Evolutionary conservation across 345 rosid genomes (phyloP), one percentile per base, ranked within the genome.

Genomic region (Raphanus raphanistrum): DNA sequence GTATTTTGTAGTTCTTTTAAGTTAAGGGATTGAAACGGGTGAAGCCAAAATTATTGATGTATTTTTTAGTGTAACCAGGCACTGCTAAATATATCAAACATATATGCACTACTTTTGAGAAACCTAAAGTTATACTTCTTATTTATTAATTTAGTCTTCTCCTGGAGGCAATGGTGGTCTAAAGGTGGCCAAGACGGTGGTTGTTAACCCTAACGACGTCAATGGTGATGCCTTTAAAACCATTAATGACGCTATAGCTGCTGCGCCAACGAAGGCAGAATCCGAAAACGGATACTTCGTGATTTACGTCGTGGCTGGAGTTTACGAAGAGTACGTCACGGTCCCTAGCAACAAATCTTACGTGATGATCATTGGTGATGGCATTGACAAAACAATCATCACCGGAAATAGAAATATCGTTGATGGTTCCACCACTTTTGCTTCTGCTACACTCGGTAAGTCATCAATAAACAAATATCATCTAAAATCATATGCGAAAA

Each of bases 391-490:
- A 66, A 90, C 95, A 2, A 61, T 88, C 13, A 84, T 90, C 57
- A 86, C 87, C 0, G 89, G 92, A 41, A 84, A 87, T 62, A 80
- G 79, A 54, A 88, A 77, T 32, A 80, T 80, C 1, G 71, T 8
- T 4, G 87, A 86, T 43, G 85, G 86, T 16, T 85, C 86, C 77
- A 88, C 88, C 13, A 87, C 90, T 5, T 87, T 84, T 50, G 82
- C 86, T 55, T 80, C 90, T 4, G 85, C 91, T 9, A 90, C 91
- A 50, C 85, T 88, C 8, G 79, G 96, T 87, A 84, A 72, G 73
- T 62, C 57, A 0, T 27, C 17, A 0, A 4, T 5, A 59, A 26
- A 59, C 63, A 60, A 28, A 13, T 60, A 28, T 60, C 64, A 28
- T 28, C n/a, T 28, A 12, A 38, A 63, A 63, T 63, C 5, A 3